These are phyloP conservation scores for Incumbomyces lentus DNA, from an alignment of 2,329 filamentous ascomycete species.

Conservation along the genomic window DNA sequence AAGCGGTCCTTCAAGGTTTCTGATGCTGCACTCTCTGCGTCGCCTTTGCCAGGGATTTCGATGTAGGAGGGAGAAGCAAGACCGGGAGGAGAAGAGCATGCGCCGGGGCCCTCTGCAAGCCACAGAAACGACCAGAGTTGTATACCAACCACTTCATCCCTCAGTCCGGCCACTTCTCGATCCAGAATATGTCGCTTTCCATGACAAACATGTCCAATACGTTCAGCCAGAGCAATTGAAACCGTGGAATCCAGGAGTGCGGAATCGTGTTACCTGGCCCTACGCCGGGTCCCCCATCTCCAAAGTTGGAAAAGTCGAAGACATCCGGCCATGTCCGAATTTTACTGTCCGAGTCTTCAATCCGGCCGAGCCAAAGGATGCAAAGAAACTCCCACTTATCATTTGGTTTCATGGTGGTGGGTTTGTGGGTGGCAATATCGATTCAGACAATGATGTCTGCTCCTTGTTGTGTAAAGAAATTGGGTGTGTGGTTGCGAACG, in stretches of 20 bases:
- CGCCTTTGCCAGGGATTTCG: no score
- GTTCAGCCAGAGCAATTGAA: slow-evolving; percentile 38
- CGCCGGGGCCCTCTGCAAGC: no score
- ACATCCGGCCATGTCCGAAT: slow-evolving; percentile 24
- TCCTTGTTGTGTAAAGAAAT: slow-evolving; percentile 40
- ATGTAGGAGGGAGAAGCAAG: no score
- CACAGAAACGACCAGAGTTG: neutral
- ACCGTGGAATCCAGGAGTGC: slow-evolving; percentile 34
- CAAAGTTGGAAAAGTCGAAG: slow-evolving; percentile 36
- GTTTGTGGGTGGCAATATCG: slow-evolving; percentile 48
- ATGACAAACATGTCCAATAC: slow-evolving; percentile 44
- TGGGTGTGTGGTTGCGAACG: slow-evolving; percentile 42
- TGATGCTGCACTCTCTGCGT: no score
- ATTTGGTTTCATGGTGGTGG: slow-evolving; percentile 50
- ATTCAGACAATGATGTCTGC: slow-evolving; percentile 48
- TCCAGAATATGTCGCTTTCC: slow-evolving; percentile 42
- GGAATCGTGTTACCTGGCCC: slow-evolving; percentile 1
- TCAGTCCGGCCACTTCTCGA: slow-evolving; percentile 37
- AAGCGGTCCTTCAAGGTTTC: no score
- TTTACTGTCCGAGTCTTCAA: slow-evolving; percentile 41
- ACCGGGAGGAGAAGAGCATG: neutral
- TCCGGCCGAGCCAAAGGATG: slow-evolving; percentile 30
- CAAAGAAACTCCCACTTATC: slow-evolving; percentile 44
- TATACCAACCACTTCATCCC: slow-evolving; percentile 33
- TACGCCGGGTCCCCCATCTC: slow-evolving; percentile 36